Evolutionary conservation across 2,329 filamentous ascomycete genomes (phyloP).

Genomic region (Graphiopsis chlorocephala): DNA sequence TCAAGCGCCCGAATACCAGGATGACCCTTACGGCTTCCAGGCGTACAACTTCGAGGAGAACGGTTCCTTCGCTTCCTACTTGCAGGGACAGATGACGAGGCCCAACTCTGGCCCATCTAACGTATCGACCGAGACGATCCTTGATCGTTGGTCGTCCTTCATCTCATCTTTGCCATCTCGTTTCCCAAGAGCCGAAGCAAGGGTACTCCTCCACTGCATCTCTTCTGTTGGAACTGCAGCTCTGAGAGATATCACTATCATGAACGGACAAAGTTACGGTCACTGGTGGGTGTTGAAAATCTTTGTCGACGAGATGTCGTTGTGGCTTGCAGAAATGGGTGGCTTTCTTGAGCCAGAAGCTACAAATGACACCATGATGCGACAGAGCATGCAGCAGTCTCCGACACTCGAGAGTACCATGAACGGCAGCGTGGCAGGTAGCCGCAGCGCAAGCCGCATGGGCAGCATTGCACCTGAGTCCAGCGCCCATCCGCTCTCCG

Average conservation of each 20-base stretch:
- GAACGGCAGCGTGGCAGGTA: conserved; percentile 23
- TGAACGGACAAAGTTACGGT: conserved; percentile 76
- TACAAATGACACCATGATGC: conserved; percentile 1
- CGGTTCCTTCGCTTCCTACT: conserved; percentile 40
- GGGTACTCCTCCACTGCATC: conserved; percentile 73
- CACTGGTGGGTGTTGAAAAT: conserved; percentile 95
- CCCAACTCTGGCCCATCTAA: conserved; percentile 32
- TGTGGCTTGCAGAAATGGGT: conserved; percentile 84
- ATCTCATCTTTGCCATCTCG: conserved; percentile 64
- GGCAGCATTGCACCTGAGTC: conserved; percentile 32
- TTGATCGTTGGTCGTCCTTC: conserved; percentile 77
- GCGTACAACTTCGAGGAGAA: conserved; percentile 42
- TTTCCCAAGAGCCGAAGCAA: conserved; percentile 71
- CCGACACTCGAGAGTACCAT: conserved; percentile 20
- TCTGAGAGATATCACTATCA: conserved; percentile 76
- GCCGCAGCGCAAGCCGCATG: conserved; percentile 32
- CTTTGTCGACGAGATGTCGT: conserved; percentile 91
- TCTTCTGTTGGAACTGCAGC: conserved; percentile 73
- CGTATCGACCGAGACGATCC: conserved; percentile 57
- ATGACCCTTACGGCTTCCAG: conserved; percentile 40
- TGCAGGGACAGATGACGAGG: conserved; percentile 31
- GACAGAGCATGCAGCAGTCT: conserved; percentile 17
- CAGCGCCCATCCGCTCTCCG: conserved; percentile 20
- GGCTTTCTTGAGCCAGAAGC: conserved; percentile 67
- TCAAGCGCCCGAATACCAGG: conserved; percentile 41